A percentile compares a stretch with the other conserved stretches of the same genome.
These are phyloP conservation scores for Populus tomentosa DNA, from an alignment of 441 rosid species.

Conservation along the genomic window DNA sequence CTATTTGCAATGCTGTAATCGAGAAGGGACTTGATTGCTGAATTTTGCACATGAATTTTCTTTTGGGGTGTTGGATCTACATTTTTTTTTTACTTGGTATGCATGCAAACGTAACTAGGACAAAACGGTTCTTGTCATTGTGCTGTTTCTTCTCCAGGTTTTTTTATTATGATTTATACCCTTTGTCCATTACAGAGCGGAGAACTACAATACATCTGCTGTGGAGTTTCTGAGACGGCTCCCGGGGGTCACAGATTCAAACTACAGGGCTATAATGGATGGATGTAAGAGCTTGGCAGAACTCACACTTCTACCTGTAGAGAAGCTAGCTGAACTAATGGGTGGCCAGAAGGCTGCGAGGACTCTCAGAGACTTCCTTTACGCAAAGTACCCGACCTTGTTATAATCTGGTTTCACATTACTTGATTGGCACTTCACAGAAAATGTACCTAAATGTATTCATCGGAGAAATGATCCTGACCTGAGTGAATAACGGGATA, in stretches of 20 bases:
- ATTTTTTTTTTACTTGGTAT: too few species aligned
- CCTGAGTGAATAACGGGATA: not conserved
- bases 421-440: too few species aligned
- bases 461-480: not conserved
- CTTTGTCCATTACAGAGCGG: slow-evolving; percentile 53
- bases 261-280: slow-evolving; percentile 84
- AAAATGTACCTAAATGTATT: not conserved
- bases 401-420: slow-evolving; percentile 18
- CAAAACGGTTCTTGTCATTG: not conserved
- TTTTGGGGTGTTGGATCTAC: too few species aligned
- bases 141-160: not conserved
- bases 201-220: slow-evolving; percentile 89
- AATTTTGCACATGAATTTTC: not conserved
- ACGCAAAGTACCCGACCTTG: slow-evolving; percentile 92
- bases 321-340: slow-evolving; percentile 69
- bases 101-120: too few species aligned
- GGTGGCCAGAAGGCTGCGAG: slow-evolving; percentile 87
- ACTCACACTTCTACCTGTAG: slow-evolving; percentile 65
- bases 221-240: slow-evolving; percentile 93
- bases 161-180: not conserved
- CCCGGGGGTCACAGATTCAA: slow-evolving; percentile 88
- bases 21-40: not conserved
- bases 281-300: slow-evolving; percentile 85
- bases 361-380: slow-evolving; percentile 80
- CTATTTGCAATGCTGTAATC: not conserved